Conservation (phyloP, 176 grass and related monocot genomes). For the Saccharum spontaneum region DNA sequence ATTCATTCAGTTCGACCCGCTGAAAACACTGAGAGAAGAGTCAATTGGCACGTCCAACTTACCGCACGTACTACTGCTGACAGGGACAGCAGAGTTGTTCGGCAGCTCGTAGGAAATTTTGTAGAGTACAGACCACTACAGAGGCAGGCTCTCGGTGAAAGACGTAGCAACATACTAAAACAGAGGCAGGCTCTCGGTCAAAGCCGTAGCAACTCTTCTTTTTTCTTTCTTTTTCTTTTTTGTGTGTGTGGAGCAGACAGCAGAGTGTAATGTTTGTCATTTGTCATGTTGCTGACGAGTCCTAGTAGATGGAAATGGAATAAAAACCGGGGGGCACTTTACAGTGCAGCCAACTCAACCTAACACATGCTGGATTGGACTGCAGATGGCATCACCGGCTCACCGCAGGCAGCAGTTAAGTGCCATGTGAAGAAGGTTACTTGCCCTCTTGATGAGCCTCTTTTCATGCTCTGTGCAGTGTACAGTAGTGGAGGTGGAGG, state of each 20-base stretch:
- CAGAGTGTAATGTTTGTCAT: neutral
- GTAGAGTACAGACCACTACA: neutral
- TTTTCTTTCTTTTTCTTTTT: too few species aligned
- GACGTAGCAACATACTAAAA: too few species aligned
- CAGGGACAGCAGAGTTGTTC: neutral
- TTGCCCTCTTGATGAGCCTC: neutral
- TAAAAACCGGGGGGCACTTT: constrained; percentile 24
- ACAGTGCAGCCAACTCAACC: constrained; percentile 40
- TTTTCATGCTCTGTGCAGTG: constrained; percentile 11
- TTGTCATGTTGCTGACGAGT: neutral
- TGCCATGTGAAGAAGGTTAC: constrained; percentile 16
- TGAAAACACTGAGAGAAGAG: neutral
- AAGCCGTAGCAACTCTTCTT: too few species aligned
- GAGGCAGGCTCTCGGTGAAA: neutral
- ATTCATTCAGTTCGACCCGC: neutral
- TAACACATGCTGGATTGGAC: constrained; percentile 37
- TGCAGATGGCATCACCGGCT: constrained; percentile 3
- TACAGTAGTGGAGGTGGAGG: neutral
- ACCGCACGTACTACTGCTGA: neutral
- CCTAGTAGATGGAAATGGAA: neutral
- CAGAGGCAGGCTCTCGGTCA: too few species aligned
- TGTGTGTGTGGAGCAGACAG: neutral
- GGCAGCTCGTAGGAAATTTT: neutral
- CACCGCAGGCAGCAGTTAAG: neutral
- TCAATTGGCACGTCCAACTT: neutral